Conservation (phyloP, 2,329 filamentous ascomycete genomes). For the Colletotrichum horii region DNA sequence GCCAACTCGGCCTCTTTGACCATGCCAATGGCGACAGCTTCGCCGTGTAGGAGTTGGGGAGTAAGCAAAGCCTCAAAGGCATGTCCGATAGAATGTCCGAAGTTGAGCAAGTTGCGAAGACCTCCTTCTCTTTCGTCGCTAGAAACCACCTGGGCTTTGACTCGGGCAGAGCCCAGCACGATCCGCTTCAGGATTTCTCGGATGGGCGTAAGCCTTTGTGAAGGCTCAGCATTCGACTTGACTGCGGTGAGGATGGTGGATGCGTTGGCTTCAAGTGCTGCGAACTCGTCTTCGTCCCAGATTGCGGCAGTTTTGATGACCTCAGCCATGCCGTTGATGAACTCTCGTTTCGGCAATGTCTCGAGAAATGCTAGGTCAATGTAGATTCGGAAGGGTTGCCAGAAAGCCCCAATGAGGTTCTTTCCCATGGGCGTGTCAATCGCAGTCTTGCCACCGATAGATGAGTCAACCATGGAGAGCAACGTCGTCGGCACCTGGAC, state of each 20-base stretch:
- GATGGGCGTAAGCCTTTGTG: slow-evolving; percentile 71
- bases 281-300: slow-evolving; percentile 89
- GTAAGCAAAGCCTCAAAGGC: slow-evolving; percentile 95
- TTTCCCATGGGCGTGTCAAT: slow-evolving; percentile 97
- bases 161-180: slow-evolving; percentile 86
- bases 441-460: slow-evolving; percentile 96
- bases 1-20: slow-evolving; percentile 96
- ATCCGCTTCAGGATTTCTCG: slow-evolving; percentile 74
- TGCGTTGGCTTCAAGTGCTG: slow-evolving; percentile 82
- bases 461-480: slow-evolving; percentile 97
- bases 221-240: slow-evolving; percentile 50
- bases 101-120: slow-evolving; percentile 92
- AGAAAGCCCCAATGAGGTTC: slow-evolving; percentile 94
- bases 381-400: slow-evolving; percentile 94
- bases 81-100: slow-evolving; percentile 97
- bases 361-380: slow-evolving; percentile 93
- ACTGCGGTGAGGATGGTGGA: slow-evolving; percentile 76
- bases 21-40: slow-evolving; percentile 97
- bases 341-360: slow-evolving; percentile 87
- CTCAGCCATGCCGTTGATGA: slow-evolving; percentile 99
- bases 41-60: slow-evolving; percentile 92
- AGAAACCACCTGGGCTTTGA: slow-evolving; percentile 94
- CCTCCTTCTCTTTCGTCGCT: slow-evolving; percentile 94
- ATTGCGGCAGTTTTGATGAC: slow-evolving; percentile 98
- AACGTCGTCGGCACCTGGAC: slow-evolving; percentile 96